Conservation (phyloP, 495 filamentous ascomycete species). For the Daldinia concentrica region DNA sequence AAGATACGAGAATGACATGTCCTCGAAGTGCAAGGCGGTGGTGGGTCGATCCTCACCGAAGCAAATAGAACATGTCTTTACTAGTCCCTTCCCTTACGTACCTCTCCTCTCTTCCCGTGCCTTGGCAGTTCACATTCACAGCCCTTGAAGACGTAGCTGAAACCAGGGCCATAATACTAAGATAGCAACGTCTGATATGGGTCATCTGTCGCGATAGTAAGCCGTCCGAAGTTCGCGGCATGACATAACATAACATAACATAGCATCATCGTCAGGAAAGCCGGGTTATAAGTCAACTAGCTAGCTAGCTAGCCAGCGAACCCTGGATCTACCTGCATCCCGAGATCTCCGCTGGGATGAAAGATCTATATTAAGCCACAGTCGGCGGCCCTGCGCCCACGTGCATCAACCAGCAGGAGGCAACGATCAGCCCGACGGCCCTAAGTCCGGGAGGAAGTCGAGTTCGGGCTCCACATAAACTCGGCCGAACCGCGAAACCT, state of each 20-base stretch:
- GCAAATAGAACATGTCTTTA: neutral
- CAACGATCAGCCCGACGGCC: neutral
- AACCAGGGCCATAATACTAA: neutral
- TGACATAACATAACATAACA: neutral
- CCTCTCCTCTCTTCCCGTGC: neutral
- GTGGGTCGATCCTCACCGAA: neutral
- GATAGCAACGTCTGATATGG: neutral
- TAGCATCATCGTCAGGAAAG: neutral
- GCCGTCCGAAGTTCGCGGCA: neutral
- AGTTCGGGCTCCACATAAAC: conserved; percentile 1
- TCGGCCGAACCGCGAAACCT: conserved; percentile 1
- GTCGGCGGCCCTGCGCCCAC: neutral
- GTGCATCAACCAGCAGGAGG: neutral
- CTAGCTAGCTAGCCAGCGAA: neutral
- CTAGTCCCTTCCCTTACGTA: neutral
- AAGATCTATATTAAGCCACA: neutral
- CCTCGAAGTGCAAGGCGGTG: neutral
- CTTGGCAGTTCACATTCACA: neutral
- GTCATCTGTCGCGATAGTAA: neutral
- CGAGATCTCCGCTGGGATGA: conserved; percentile 1
- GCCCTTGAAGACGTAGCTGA: neutral
- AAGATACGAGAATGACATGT: neutral
- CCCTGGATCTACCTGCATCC: neutral
- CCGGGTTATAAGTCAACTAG: neutral
- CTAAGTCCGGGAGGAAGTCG: neutral